Base-by-base conservation (phyloP, 495 filamentous ascomycete genomes). In the Umbilicaria muhlenbergii region DNA sequence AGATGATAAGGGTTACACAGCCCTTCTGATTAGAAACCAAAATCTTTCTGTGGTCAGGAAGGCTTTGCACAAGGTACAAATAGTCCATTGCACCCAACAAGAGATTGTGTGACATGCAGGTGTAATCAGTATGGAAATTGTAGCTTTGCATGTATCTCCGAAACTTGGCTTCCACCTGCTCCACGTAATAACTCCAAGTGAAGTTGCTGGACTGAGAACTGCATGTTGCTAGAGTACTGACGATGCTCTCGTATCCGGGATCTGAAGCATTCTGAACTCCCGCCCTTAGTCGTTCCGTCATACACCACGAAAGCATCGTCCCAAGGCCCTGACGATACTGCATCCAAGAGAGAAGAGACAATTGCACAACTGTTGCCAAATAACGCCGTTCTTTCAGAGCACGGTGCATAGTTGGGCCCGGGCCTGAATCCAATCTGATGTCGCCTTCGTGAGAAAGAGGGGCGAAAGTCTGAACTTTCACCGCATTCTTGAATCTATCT, bases 311-410 rank as follows among this genome's bases (percentile, higher is more conserved):
- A n/a, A 52, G 16, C 15, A 35, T 36, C 24, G 32, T 39, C n/a
- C 45, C 41, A 37, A 52, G 36, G 14, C 15, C 16, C 17, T 35
- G 34, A 13, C 38, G 36, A 19, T 44, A 32, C 15, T 52, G 49
- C 34, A 49, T 44, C 49, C 49, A 52, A 16, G 24, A 7, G 14
- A 52, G 49, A 7, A 52, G 41, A 2, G 49, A 52, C 21, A 52
- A 15, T 21, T 52, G 49, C 17, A 52, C 40, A 16, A 52, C 46
- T 10, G 13, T 41, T 7, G 46, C 11, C 17, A 52, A 32, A 17
- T 48, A 52, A 28, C n/a, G 34, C 10, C 28, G 35, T 34, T 52
- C 49, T 35, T 42, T 41, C 21, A 52, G 39, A n/a, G 49, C 49
- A 16, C 37, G 40, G 33, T 3, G 7, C 3, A 48, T 1, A 13